A percentile compares a stretch with the other conserved stretches of the same genome.
Evolutionary conservation across 176 grass and related monocot genomes (phyloP).

Genomic region (Phragmites australis): DNA sequence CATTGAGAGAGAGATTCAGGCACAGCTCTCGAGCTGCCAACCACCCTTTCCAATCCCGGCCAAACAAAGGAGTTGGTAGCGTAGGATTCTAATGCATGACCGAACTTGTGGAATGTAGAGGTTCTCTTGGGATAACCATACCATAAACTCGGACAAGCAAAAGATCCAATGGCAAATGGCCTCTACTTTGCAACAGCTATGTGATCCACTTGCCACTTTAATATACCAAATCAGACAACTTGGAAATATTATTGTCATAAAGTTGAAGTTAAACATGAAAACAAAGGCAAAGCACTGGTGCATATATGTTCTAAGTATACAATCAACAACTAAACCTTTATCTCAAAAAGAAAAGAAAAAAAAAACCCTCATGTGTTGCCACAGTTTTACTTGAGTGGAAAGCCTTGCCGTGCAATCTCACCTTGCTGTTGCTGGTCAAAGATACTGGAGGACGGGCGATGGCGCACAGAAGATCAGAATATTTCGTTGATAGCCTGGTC

Average conservation of each 20-base stretch:
- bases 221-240: not conserved
- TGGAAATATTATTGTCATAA: not conserved
- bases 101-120: conserved; percentile 41
- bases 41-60: conserved; percentile 1
- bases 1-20: not conserved
- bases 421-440: conserved; percentile 35
- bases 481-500: conserved; percentile 32
- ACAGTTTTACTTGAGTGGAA: not conserved
- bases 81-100: conserved; percentile 45
- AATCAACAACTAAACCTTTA: not conserved
- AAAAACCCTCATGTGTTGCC: not conserved
- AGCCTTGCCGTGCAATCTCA: not conserved
- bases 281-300: too few relatives aligned
- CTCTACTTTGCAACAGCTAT: not conserved
- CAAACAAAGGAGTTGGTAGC: conserved; percentile 23
- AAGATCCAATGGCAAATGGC: conserved; percentile 22
- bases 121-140: conserved; percentile 51
- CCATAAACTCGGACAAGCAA: conserved; percentile 17
- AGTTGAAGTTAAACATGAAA: not conserved
- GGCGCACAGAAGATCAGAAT: not conserved
- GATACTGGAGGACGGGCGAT: not conserved
- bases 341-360: not conserved
- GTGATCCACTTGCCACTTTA: conserved; percentile 5
- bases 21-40: conserved; percentile 31
- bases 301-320: not conserved